Conservation (phyloP, 192 early-diverging fungal species). For the Dimargaris xerosporica region DNA sequence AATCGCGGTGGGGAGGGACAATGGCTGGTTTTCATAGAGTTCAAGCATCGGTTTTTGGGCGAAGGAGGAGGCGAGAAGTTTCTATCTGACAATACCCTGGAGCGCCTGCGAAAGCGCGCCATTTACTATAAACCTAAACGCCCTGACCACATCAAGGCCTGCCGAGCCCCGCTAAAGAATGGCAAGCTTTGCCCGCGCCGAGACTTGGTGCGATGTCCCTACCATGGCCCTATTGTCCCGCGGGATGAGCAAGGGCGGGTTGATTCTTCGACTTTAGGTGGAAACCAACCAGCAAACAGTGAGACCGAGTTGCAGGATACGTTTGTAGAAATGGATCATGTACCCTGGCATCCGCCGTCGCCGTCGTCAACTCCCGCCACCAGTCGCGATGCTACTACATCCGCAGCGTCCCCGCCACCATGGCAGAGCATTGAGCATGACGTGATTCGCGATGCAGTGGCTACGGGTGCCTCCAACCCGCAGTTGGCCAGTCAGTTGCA, state of each 20-base stretch:
- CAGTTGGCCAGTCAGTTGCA: not conserved
- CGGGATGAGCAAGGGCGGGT: conserved; percentile 32
- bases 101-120: conserved; percentile 36
- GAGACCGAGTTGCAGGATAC: not conserved
- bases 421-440: conserved; percentile 4
- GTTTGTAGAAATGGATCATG: conserved; percentile 2
- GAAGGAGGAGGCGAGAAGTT: conserved; percentile 40
- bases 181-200: conserved; percentile 44
- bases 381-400: not conserved
- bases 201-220: conserved; percentile 50
- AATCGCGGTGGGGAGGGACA: too few relatives aligned
- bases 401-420: not conserved
- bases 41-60: conserved; percentile 45
- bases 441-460: not conserved
- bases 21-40: conserved; percentile 19
- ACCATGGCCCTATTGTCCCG: conserved; percentile 42
- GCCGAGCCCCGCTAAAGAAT: conserved; percentile 40
- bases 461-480: not conserved
- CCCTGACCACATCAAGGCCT: conserved; percentile 36
- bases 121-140: conserved; percentile 27
- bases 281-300: not conserved
- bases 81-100: conserved; percentile 32
- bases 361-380: not conserved
- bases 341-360: not conserved
- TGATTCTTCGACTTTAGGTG: not conserved